phyloP scores from a whole-genome alignment of 2,329 filamentous ascomycete genomes.

The Nothophaeocryptopus gaeumannii region DNA sequence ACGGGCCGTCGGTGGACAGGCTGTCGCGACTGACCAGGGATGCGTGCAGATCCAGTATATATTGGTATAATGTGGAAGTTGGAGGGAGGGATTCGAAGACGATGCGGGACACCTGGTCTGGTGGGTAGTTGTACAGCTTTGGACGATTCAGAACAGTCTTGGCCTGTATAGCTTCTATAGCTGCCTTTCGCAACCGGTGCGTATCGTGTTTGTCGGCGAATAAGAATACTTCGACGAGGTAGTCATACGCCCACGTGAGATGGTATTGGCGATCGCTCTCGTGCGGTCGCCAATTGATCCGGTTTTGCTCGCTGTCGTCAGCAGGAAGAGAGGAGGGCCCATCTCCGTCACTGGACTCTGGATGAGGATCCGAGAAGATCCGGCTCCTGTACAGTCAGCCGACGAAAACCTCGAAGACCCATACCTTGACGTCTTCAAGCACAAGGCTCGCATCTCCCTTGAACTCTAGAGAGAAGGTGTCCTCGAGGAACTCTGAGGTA shows the following conservation, averaged over 20 bases:
- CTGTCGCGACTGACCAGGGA: background rate
- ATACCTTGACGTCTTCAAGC: background rate
- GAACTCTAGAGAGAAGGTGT: background rate
- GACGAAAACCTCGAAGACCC: background rate
- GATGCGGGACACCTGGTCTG: background rate
- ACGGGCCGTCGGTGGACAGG: background rate
- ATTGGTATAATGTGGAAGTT: background rate
- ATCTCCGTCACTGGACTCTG: background rate
- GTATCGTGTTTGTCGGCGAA: background rate
- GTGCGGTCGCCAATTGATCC: too few relatives aligned
- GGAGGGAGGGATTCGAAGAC: background rate
- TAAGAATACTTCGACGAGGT: background rate
- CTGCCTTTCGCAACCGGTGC: background rate
- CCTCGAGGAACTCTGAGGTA: background rate
- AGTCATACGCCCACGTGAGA: background rate
- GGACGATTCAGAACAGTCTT: background rate
- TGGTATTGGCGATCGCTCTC: background rate
- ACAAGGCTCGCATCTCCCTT: background rate
- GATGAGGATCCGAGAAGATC: background rate
- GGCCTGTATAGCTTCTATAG: background rate
- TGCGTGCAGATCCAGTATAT: background rate
- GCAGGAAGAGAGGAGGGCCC: background rate
- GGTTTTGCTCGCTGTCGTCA: background rate
- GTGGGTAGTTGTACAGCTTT: background rate
- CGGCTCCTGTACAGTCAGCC: background rate